A percentile compares a stretch with the other conserved stretches of the same genome.
These are phyloP conservation scores for Aspergillus funiculosus DNA, from an alignment of 495 filamentous ascomycete species.

Conservation along the genomic window DNA sequence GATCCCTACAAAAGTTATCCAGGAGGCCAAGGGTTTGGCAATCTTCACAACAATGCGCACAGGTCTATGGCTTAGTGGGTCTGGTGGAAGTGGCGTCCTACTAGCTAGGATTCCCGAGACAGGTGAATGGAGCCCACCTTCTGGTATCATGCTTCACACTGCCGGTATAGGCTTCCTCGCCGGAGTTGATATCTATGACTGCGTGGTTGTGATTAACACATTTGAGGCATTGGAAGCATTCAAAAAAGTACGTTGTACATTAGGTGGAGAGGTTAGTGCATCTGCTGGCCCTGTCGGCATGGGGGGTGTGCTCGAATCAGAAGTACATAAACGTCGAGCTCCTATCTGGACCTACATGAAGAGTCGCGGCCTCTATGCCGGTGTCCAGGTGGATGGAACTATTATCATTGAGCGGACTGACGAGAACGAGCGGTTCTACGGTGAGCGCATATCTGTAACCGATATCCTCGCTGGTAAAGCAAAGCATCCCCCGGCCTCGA, in stretches of 20 bases:
- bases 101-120: conserved; percentile 68
- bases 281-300: conserved; percentile 75
- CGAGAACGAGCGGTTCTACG: conserved; percentile 86
- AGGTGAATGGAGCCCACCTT: conserved; percentile 83
- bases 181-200: conserved; percentile 90
- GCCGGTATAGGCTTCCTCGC: conserved; percentile 81
- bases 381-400: conserved; percentile 77
- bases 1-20: conserved; percentile 75
- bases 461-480: conserved; percentile 81
- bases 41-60: conserved; percentile 93
- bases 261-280: conserved; percentile 73
- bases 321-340: conserved; percentile 60
- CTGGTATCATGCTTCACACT: conserved; percentile 82
- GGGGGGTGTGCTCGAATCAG: conserved; percentile 67
- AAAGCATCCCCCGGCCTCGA: conserved; percentile 57
- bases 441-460: conserved; percentile 61
- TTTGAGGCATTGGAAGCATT: conserved; percentile 74
- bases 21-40: conserved; percentile 77
- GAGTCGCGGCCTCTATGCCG: conserved; percentile 75
- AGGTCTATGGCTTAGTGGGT: conserved; percentile 84
- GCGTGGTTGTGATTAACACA: conserved; percentile 84
- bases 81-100: conserved; percentile 72
- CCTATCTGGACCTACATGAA: conserved; percentile 88
- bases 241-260: conserved; percentile 65
- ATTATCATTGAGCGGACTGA: conserved; percentile 78